phyloP scores from a whole-genome alignment of 1,139 yeast species.

The Debaryomycetaceae sp. region DNA sequence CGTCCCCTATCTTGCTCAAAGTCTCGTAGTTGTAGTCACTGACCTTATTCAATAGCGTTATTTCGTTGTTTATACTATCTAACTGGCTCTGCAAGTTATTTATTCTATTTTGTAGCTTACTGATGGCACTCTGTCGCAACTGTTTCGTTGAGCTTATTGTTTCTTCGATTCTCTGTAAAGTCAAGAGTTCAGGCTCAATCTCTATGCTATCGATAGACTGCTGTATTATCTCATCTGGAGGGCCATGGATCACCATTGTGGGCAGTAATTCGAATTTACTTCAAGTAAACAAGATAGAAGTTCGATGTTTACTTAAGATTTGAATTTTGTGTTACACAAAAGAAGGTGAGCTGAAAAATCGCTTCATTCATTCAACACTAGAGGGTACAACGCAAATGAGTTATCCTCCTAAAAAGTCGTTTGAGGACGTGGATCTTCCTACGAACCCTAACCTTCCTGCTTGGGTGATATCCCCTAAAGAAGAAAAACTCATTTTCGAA shows the following conservation, averaged over 20 bases:
- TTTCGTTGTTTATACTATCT: slow-evolving; percentile 19
- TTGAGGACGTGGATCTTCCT: slow-evolving; percentile 40
- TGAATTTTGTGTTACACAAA: background rate
- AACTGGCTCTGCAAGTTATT: slow-evolving; percentile 18
- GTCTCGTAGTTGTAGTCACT: slow-evolving; percentile 14
- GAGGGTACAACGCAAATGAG: background rate
- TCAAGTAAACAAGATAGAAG: no score
- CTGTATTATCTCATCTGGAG: slow-evolving; percentile 36
- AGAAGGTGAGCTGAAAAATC: background rate
- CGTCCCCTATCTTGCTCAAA: slow-evolving; percentile 9
- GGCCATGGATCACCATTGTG: slow-evolving; percentile 24
- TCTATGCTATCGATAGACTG: slow-evolving; percentile 48
- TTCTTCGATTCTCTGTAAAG: slow-evolving; percentile 46
- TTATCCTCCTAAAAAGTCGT: slow-evolving; percentile 25
- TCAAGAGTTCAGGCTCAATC: slow-evolving; percentile 50
- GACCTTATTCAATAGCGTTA: slow-evolving; percentile 20
- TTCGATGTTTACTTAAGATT: background rate
- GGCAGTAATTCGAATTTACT: no score
- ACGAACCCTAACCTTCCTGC: slow-evolving; percentile 57
- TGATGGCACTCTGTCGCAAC: slow-evolving; percentile 22
- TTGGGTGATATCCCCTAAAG: slow-evolving; percentile 85
- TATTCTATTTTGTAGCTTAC: slow-evolving; percentile 18
- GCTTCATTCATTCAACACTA: background rate
- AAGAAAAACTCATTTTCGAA: slow-evolving; percentile 76
- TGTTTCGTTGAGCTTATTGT: slow-evolving; percentile 28